A percentile compares a stretch with the other conserved stretches of the same genome.
phyloP scores from a whole-genome alignment of 345 rosid genomes.

The Arabis hirsuta region DNA sequence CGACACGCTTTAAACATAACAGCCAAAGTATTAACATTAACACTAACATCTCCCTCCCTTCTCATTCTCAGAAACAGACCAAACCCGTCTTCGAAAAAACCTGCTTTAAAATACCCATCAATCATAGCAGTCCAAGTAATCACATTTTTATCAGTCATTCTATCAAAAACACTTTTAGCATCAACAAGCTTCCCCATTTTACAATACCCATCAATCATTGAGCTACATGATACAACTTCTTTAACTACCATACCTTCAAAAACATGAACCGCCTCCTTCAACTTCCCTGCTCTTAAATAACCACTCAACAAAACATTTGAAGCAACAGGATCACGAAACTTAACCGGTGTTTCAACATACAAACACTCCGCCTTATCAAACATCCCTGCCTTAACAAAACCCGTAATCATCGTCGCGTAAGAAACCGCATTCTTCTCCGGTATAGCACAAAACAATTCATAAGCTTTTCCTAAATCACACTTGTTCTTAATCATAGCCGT shows the following conservation, averaged over 20 bases:
- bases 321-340: conserved; percentile 71
- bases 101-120: conserved; percentile 71
- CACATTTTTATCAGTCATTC: conserved; percentile 67
- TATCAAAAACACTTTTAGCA: conserved; percentile 61
- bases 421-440: conserved; percentile 61
- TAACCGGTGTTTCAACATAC: conserved; percentile 48
- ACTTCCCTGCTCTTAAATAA: conserved; percentile 59
- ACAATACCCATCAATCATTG: conserved; percentile 79
- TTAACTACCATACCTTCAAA: conserved; percentile 62
- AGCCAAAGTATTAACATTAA: conserved; percentile 66
- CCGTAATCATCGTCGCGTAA: conserved; percentile 74
- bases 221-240: conserved; percentile 73
- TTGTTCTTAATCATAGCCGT: conserved; percentile 61
- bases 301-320: conserved; percentile 75
- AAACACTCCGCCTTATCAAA: conserved; percentile 58
- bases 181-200: conserved; percentile 58
- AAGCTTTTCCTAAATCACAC: conserved; percentile 50
- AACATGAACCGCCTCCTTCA: conserved; percentile 58
- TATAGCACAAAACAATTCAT: conserved; percentile 52
- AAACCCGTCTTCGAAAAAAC: conserved; percentile 62
- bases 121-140: conserved; percentile 84
- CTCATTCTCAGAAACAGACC: conserved; percentile 67
- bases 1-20: conserved; percentile 71
- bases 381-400: conserved; percentile 62
- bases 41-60: conserved; percentile 50